Conservation (phyloP, 2,329 filamentous ascomycete genomes). For the Neonectria hederae region DNA sequence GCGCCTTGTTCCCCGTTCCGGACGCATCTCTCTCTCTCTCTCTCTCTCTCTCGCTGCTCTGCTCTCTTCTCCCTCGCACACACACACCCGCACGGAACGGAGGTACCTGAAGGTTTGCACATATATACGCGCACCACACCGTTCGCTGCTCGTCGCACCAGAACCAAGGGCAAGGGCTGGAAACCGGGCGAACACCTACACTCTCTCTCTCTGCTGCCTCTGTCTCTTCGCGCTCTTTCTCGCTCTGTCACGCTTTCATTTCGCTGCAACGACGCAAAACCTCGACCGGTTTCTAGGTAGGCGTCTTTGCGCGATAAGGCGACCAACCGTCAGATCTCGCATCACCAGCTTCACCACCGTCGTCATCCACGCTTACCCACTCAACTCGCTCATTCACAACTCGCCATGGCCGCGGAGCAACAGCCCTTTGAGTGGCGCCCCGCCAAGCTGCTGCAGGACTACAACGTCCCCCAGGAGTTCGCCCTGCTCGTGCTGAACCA, state of each 20-base stretch:
- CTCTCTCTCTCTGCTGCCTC: not conserved
- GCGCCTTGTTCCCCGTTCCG: not conserved
- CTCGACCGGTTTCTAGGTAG: not conserved
- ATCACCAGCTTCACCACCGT: not conserved
- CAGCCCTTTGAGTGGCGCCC: conserved; percentile 52
- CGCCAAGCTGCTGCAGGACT: conserved; percentile 48
- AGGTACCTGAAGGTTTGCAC: no score
- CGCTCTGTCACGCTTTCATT: not conserved
- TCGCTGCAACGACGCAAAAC: not conserved
- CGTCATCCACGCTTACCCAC: not conserved
- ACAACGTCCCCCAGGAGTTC: conserved; percentile 48
- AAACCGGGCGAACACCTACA: not conserved
- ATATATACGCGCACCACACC: not conserved
- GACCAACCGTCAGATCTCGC: not conserved
- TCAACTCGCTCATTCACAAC: not conserved
- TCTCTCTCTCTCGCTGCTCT: no score
- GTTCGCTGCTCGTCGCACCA: not conserved
- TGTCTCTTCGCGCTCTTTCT: not conserved
- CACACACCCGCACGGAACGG: not conserved
- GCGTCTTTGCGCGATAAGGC: not conserved
- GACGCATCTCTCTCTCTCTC: not conserved
- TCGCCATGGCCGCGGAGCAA: conserved; percentile 33
- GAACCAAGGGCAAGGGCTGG: not conserved
- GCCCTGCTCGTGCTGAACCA: conserved; percentile 63
- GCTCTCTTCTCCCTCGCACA: not conserved